These are phyloP conservation scores for Gossypium aridum DNA, from an alignment of 441 rosid species.

Conservation along the genomic window DNA sequence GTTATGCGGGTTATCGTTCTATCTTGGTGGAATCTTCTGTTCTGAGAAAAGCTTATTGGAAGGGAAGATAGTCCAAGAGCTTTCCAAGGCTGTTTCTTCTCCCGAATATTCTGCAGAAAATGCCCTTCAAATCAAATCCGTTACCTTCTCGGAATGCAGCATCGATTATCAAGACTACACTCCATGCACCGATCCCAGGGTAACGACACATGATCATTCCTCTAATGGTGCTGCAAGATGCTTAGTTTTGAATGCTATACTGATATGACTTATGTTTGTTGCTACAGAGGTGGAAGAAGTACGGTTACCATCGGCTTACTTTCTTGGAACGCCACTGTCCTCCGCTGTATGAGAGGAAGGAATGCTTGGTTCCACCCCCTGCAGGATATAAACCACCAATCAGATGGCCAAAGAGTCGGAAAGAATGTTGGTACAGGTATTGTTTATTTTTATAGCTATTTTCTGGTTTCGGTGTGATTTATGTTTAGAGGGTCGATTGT, in stretches of 20 bases:
- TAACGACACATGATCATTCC: conserved; percentile 13
- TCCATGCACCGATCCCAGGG: conserved; percentile 98
- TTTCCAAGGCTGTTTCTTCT: conserved; percentile 38
- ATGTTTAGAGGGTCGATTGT: background rate
- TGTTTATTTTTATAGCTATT: background rate
- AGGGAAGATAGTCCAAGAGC: conserved; percentile 30
- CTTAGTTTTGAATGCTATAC: background rate
- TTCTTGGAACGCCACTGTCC: conserved; percentile 98
- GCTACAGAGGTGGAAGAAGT: conserved; percentile 89
- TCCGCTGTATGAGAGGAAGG: conserved; percentile 80
- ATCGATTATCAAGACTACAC: conserved; percentile 87
- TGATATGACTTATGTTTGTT: conserved; percentile 8
- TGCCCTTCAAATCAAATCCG: conserved; percentile 50
- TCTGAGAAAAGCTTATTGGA: conserved; percentile 42
- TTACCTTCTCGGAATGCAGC: conserved; percentile 72
- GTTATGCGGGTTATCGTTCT: conserved; percentile 80
- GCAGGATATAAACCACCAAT: conserved; percentile 88
- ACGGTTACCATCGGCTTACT: conserved; percentile 67
- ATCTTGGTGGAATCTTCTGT: conserved; percentile 82
- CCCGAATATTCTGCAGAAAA: conserved; percentile 37
- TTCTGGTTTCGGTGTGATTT: background rate
- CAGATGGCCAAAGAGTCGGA: conserved; percentile 90
- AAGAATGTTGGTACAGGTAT: conserved; percentile 97
- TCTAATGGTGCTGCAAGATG: background rate
- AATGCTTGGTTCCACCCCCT: conserved; percentile 89